Evolutionary conservation across 2,329 filamentous ascomycete genomes (phyloP), one percentile per base, ranked within the genome.

Genomic region (Diaporthe australafricana): DNA sequence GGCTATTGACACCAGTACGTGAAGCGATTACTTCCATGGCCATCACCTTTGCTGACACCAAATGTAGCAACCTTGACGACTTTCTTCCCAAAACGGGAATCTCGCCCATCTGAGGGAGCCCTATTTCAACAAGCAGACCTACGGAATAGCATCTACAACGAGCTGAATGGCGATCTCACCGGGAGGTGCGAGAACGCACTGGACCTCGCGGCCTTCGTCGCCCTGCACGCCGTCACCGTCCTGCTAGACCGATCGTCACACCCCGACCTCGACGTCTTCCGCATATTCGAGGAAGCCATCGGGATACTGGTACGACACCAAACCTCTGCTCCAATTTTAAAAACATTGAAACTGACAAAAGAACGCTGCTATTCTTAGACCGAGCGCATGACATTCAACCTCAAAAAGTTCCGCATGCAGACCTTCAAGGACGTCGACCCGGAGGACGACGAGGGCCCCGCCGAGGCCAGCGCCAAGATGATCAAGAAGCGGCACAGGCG

Each of bases 201-300:
- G 1, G 90, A 92, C 68, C 84, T 92, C 5, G 90, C 90, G 2
- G 90, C 89, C 0, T 83, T 92, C n/a, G 84, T 90, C 1, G 87
- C 88, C 0, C 80, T 90, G 3, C 90, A 92, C 73, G 89, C 90
- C 1, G 86, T 91, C 3, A 91, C 87, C 0, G 89, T 91, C 0
- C 82, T 92, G 1, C 81, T 92, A 0, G 89, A 92, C 32, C 82
- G 87, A 32, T 85, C 88, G 0, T 87, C 88, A 0, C 88, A 92
- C 75, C 87, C 87, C 0, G 88, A 92, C 57, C 80, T 92, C 0
- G 89, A 92, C 72, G 84, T 92, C 0, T 90, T 92, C 71, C 86
- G 89, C 2, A 89, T 92, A 1, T 92, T 92, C 57, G 89, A 91
- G 75, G 90, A 92, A 73, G 90, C 89, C 6, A 89, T 92, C 40